Percentiles rank a stretch among this genome's conserved stretches.
Conservation (phyloP, 164 flowering plant species). For the Vitis vinifera region ASM3070453v1 NC_081822.1:24833001-24833500, state of each 20-base stretch:
- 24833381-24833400: slow-evolving; percentile 75
- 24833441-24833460: slow-evolving; percentile 70
- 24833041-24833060: slow-evolving; percentile 46
- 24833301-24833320: slow-evolving; percentile 19
- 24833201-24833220: slow-evolving; percentile 85
- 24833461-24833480: slow-evolving; percentile 75
- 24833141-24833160: slow-evolving; percentile 19
- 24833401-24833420: slow-evolving; percentile 93
- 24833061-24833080: slow-evolving; percentile 74
- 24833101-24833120: slow-evolving; percentile 27
- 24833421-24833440: slow-evolving; percentile 94
- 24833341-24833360: slow-evolving; percentile 24
- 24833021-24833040: slow-evolving; percentile 34
- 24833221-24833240: slow-evolving; percentile 90
- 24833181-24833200: slow-evolving; percentile 70
- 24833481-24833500: slow-evolving; percentile 37
- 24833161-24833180: slow-evolving; percentile 24
- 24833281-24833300: slow-evolving; percentile 16
- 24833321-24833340: slow-evolving; percentile 17
- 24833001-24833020: slow-evolving; percentile 19
- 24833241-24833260: slow-evolving; percentile 78
- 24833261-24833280: slow-evolving; percentile 18
- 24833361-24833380: slow-evolving; percentile 24
- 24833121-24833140: slow-evolving; percentile 25
- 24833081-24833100: slow-evolving; percentile 77